Base-by-base conservation (phyloP, 306 rosid genomes). In the Quillaja saponaria region DNA sequence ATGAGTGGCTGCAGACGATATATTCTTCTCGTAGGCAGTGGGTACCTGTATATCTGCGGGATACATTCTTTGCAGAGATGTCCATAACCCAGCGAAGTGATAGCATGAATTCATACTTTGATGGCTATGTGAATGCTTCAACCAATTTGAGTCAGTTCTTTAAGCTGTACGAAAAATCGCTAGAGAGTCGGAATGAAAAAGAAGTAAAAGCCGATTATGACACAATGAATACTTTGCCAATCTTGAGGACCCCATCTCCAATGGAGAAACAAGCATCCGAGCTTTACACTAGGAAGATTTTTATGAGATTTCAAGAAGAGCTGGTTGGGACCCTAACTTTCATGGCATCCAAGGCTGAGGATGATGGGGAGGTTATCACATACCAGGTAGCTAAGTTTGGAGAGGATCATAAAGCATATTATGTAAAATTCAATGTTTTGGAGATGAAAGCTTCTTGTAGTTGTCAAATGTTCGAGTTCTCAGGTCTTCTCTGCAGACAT, bases 381-480 rank as follows among this genome's bases (percentile, higher is more conserved):
- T 92, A 89, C 73, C 87, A 85, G 71, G 99, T 92, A 37, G 82
- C 96, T 11, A 89, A 92, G 78, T 92, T 75, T 66, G 96, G 96
- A 66, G 99, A 92, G 84, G 96, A 89, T 56, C 99, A 92, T 80
- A 92, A 67, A 73, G 77, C 85, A 38, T 78, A 83, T 66, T 68
- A 61, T 54, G 90, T 92, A 68, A 89, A 81, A 71, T 85, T 92
- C 65, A 94, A 89, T 76, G 99, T 94, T 66, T 62, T 87, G 80
- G 94, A 84, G 82, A 92, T 92, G 96, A 89, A 74, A 75, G 95
- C 86, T 13, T 74, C 59, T 61, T 92, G 99, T 68, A 89, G 99
- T 79, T 92, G 99, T 79, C 99, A 89, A 65, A 92, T 89, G 99
- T 92, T 85, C 73, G 99, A 92, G 81, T 92, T 92, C 79, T 92